Conservation (phyloP, 768 basidiomycete genomes). For the Tulasnella sp. region DNA sequence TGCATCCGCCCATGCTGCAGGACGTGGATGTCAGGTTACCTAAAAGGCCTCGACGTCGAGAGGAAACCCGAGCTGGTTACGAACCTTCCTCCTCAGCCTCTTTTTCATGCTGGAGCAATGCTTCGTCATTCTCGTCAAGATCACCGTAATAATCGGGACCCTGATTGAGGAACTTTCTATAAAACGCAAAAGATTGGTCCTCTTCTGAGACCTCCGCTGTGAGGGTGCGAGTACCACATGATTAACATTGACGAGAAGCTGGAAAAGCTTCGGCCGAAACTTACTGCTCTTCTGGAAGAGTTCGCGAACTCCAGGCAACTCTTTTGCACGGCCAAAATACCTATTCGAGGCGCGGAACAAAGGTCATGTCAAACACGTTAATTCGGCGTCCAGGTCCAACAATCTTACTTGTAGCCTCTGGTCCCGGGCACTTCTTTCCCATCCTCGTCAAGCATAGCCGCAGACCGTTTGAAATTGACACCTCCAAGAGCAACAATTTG, state of each 20-base stretch:
- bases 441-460: conserved; percentile 90
- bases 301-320: conserved; percentile 91
- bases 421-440: conserved; percentile 96
- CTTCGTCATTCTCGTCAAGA: conserved; percentile 69
- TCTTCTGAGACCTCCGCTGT: conserved; percentile 78
- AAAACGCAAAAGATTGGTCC: conserved; percentile 65
- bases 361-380: not conserved
- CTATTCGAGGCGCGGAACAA: conserved; percentile 40
- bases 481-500: conserved; percentile 95
- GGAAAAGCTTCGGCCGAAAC: conserved; percentile 15
- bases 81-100: conserved; percentile 69
- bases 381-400: not conserved
- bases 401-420: conserved; percentile 87
- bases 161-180: conserved; percentile 85
- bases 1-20: conserved; percentile 63
- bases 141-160: conserved; percentile 90
- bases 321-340: conserved; percentile 96
- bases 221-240: not conserved
- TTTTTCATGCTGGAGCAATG: conserved; percentile 66
- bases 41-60: not conserved
- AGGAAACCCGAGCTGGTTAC: conserved; percentile 32
- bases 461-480: conserved; percentile 91
- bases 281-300: conserved; percentile 84
- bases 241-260: not conserved
- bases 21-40: not conserved